Percentiles rank a stretch among this genome's conserved stretches.
Conservation (phyloP, 768 basidiomycete genomes). For the Chalciporus pseudorubinellus region DNA sequence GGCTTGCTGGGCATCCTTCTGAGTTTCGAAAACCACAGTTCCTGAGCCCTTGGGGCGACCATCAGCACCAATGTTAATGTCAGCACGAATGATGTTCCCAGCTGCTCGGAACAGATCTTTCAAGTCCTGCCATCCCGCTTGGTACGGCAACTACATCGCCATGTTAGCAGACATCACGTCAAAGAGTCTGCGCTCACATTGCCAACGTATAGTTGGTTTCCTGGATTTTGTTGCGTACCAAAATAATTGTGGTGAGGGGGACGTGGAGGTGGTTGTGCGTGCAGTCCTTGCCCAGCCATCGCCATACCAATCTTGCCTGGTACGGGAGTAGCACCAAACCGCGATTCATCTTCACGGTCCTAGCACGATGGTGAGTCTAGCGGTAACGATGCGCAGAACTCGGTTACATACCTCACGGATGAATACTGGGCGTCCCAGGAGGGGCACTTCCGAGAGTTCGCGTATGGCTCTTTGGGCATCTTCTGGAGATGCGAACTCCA, state of each 20-base stretch:
- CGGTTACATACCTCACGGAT: constrained; percentile 77
- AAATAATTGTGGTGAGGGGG: constrained; percentile 80
- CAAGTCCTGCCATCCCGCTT: constrained; percentile 98
- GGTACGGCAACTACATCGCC: constrained; percentile 73
- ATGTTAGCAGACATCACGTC: constrained; percentile 5
- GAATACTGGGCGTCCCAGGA: constrained; percentile 94
- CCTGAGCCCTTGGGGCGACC: constrained; percentile 95
- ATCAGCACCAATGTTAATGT: constrained; percentile 91
- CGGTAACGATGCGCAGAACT: not conserved
- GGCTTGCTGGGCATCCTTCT: constrained; percentile 88
- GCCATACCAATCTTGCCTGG: constrained; percentile 96
- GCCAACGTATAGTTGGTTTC: constrained; percentile 90
- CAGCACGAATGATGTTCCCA: constrained; percentile 92
- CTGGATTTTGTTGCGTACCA: constrained; percentile 55
- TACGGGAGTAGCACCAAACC: constrained; percentile 93
- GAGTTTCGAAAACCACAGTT: constrained; percentile 92
- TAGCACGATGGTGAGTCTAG: constrained; percentile 29
- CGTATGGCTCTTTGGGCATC: constrained; percentile 87
- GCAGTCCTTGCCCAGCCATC: constrained; percentile 86
- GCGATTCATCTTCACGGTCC: constrained; percentile 96
- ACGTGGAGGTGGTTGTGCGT: constrained; percentile 79
- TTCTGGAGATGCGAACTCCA: constrained; percentile 89
- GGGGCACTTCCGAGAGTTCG: constrained; percentile 82
- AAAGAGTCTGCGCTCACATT: constrained; percentile 53
- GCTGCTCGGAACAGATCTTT: constrained; percentile 97